These are phyloP conservation scores for Pythium aristosporum DNA, from an alignment of 352 stramenopile genomes.

Conservation along the genomic window DNA sequence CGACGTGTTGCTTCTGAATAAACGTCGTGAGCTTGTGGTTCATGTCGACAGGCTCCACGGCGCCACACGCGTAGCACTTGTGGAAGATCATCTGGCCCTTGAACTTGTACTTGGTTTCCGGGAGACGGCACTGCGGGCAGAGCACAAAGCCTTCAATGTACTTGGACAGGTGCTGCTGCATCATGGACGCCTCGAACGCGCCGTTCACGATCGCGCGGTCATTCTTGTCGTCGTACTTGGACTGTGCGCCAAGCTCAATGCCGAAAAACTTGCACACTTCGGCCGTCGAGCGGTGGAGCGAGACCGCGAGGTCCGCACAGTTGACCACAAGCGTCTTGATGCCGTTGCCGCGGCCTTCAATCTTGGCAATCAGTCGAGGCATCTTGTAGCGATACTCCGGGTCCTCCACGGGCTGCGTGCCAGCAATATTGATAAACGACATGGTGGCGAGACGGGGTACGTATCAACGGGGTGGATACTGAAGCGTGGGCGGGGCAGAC, in stretches of 20 bases:
- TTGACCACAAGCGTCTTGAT: conserved; percentile 99
- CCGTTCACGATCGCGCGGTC: conserved; percentile 97
- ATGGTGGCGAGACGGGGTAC: conserved; percentile 36
- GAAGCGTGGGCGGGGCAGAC: neutral
- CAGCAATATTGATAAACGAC: conserved; percentile 91
- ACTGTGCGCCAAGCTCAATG: conserved; percentile 97
- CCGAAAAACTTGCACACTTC: conserved; percentile 99
- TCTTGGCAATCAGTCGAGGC: conserved; percentile 95
- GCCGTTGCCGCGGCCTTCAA: conserved; percentile 98
- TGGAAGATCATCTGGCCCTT: conserved; percentile 97
- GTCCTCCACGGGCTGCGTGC: conserved; percentile 89
- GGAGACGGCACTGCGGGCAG: conserved; percentile 95
- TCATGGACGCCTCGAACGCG: conserved; percentile 89
- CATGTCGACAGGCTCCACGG: conserved; percentile 97
- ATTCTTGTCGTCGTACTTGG: conserved; percentile 95
- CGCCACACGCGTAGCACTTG: conserved; percentile 98
- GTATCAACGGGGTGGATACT: neutral
- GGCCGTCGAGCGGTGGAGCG: conserved; percentile 92
- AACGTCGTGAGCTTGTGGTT: conserved; percentile 98
- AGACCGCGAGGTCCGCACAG: conserved; percentile 92
- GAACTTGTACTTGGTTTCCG: conserved; percentile 99
- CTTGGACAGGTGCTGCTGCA: conserved; percentile 96
- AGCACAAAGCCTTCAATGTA: conserved; percentile 99
- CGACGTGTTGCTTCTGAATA: conserved; percentile 96
- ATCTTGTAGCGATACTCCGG: conserved; percentile 99